A percentile compares a stretch with the other conserved stretches of the same genome.
These are phyloP conservation scores for Mercurialis annua DNA, from an alignment of 345 rosid species.

Conservation along the genomic window DNA sequence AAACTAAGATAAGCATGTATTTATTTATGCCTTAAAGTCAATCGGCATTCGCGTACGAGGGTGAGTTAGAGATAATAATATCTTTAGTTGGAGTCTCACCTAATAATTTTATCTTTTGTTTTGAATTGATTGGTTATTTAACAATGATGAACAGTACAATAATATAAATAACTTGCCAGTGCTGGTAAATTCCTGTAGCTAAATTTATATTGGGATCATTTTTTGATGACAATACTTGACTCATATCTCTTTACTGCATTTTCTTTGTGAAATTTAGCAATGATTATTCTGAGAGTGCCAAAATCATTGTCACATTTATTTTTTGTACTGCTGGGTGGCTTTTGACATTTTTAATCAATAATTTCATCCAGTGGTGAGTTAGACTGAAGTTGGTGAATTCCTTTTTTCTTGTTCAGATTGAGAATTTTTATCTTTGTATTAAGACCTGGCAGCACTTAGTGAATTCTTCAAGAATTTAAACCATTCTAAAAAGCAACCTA, in stretches of 20 bases:
- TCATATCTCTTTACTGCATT: slow-evolving; percentile 2
- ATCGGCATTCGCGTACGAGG: too few relatives aligned
- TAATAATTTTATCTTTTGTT: too few relatives aligned
- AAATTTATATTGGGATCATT: too few relatives aligned
- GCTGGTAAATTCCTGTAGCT: background rate
- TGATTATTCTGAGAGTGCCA: background rate
- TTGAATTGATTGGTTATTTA: too few relatives aligned
- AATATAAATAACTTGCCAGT: background rate
- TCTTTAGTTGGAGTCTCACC: too few relatives aligned
- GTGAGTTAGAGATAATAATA: too few relatives aligned
- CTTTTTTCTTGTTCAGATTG: too few relatives aligned
- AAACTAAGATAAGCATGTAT: too few relatives aligned
- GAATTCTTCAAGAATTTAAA: too few relatives aligned
- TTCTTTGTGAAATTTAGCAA: background rate
- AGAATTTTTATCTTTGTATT: background rate
- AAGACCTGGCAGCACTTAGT: too few relatives aligned
- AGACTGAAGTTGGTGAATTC: background rate
- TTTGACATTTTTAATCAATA: background rate
- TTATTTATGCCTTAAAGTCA: too few relatives aligned
- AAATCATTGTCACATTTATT: background rate
- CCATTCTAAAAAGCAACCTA: too few relatives aligned
- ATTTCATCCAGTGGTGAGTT: background rate
- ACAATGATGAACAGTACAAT: background rate
- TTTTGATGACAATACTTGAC: background rate
- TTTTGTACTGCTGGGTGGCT: background rate